phyloP scores from a whole-genome alignment of 352 stramenopile genomes.

The Blastocystis sp. region DNA sequence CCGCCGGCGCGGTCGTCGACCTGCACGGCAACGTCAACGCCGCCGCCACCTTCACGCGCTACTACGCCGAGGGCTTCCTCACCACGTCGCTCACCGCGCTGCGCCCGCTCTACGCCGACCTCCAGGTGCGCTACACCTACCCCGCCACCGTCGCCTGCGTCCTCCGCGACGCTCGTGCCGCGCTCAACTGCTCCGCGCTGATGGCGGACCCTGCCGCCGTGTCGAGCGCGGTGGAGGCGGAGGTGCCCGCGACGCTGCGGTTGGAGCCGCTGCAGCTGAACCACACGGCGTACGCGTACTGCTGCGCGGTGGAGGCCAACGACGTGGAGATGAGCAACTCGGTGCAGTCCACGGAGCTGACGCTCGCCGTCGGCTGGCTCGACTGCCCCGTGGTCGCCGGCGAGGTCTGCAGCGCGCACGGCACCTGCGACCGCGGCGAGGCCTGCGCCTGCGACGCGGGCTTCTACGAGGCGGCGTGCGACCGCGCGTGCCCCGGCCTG shows the following conservation, averaged over 20 bases:
- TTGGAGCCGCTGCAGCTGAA: slow-evolving; percentile 10
- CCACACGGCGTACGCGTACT: slow-evolving; percentile 55
- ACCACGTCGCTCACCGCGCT: neutral
- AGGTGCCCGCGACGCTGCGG: neutral
- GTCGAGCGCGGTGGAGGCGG: neutral
- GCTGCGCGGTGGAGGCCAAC: slow-evolving; percentile 48
- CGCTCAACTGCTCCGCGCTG: neutral
- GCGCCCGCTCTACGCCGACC: neutral
- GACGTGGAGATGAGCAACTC: slow-evolving; percentile 8
- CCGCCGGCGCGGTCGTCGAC: slow-evolving; percentile 35
- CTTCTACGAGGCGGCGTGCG: slow-evolving; percentile 27
- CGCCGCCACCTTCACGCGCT: neutral
- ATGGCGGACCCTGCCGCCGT: neutral
- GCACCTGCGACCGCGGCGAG: slow-evolving; percentile 20
- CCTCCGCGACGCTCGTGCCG: too few species aligned
- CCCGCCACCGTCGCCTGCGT: slow-evolving; percentile 10
- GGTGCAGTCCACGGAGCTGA: slow-evolving; percentile 36
- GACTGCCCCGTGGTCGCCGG: neutral
- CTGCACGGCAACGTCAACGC: slow-evolving; percentile 33
- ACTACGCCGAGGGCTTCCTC: slow-evolving; percentile 34
- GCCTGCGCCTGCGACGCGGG: slow-evolving; percentile 13
- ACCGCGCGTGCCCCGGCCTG: slow-evolving; percentile 30
- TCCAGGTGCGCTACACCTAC: slow-evolving; percentile 31
- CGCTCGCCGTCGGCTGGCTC: slow-evolving; percentile 26
- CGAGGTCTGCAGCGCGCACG: slow-evolving; percentile 34